phyloP scores from a whole-genome alignment of 108 stramenopile genomes.

The Epithemia pelagica region DNA sequence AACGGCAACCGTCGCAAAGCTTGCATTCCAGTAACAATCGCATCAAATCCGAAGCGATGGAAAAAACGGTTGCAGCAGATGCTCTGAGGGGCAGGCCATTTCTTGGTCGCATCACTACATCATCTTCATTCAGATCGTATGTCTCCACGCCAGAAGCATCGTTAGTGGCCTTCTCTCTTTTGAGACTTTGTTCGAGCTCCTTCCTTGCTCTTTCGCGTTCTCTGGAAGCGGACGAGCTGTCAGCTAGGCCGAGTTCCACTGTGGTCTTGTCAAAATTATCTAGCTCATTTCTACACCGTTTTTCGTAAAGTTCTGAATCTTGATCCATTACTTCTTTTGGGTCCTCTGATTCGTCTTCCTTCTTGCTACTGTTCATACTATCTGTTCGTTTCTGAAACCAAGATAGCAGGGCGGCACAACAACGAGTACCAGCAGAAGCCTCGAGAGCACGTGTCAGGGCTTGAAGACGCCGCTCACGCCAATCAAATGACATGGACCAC shows the following conservation, averaged over 20 bases:
- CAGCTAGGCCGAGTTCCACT: slow-evolving; percentile 23
- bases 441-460: slow-evolving; percentile 68
- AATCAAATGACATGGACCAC: slow-evolving; percentile 64
- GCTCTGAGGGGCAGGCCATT: slow-evolving; percentile 38
- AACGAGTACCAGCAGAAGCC: slow-evolving; percentile 62
- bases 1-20: slow-evolving; percentile 43
- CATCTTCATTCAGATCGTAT: background rate
- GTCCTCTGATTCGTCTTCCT: background rate
- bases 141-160: background rate
- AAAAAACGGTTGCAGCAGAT: slow-evolving; percentile 57
- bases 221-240: slow-evolving; percentile 24
- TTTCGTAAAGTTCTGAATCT: slow-evolving; percentile 1
- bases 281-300: slow-evolving; percentile 30
- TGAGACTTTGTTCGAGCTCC: slow-evolving; percentile 8
- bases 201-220: slow-evolving; percentile 11
- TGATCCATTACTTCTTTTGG: slow-evolving; percentile 25
- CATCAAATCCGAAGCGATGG: slow-evolving; percentile 60
- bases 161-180: background rate
- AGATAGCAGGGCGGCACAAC: slow-evolving; percentile 32
- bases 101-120: background rate
- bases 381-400: slow-evolving; percentile 49
- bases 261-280: slow-evolving; percentile 54
- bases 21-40: slow-evolving; percentile 53
- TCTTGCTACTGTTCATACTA: background rate
- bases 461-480: slow-evolving; percentile 77